Evolutionary conservation across 768 basidiomycete species (phyloP).

Genomic region (Gloeophyllum trabeum): DNA sequence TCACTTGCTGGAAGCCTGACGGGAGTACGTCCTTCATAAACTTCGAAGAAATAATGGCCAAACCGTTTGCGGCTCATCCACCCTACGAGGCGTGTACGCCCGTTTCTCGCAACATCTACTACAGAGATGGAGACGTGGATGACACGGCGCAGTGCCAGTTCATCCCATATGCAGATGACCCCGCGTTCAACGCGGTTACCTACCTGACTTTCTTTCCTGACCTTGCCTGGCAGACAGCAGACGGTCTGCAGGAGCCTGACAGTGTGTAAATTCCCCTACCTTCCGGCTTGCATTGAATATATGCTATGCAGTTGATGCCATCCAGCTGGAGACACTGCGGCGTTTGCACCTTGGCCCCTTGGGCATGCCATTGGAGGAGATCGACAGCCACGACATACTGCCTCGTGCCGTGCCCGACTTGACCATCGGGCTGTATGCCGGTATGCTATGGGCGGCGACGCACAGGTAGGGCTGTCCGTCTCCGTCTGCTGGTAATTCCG

Average conservation of each 20-base stretch:
- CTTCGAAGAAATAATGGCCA: neutral
- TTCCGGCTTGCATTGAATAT: too few species aligned
- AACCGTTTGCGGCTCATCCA: conserved; percentile 13
- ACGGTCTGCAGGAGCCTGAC: too few species aligned
- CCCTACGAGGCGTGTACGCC: conserved; percentile 39
- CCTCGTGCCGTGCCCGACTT: too few species aligned
- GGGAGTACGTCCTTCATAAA: neutral
- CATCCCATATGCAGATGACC: conserved; percentile 37
- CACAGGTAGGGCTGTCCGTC: neutral
- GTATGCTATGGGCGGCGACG: neutral
- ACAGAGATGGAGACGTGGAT: conserved; percentile 1
- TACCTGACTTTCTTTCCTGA: conserved; percentile 18
- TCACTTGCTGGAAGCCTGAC: neutral
- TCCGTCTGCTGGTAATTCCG: neutral
- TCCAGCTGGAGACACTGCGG: neutral
- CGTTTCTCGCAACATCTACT: conserved; percentile 19
- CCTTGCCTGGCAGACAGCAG: conserved; percentile 28
- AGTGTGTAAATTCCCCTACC: too few species aligned
- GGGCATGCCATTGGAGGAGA: neutral
- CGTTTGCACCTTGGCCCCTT: neutral
- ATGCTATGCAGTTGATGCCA: neutral
- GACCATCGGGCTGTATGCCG: too few species aligned
- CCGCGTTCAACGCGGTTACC: conserved; percentile 17
- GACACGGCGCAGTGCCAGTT: conserved; percentile 15
- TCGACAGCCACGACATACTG: neutral